Percentiles rank a stretch among this genome's conserved stretches.
Conservation (phyloP, 495 filamentous ascomycete genomes). For the Aspergillus wentii region DNA sequence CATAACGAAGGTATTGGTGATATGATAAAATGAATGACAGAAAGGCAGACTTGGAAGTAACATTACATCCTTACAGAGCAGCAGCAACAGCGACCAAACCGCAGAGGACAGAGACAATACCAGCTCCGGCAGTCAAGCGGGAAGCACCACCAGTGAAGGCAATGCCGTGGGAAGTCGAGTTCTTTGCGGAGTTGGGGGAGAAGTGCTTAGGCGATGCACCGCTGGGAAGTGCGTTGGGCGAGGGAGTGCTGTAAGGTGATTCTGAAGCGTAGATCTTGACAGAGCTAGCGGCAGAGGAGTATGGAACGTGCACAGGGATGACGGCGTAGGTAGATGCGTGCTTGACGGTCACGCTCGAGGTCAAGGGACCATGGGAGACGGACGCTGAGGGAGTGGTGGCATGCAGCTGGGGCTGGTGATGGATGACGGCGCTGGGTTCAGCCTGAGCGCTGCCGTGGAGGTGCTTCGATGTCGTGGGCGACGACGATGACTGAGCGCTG, state of each 20-base stretch:
- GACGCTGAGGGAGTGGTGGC: neutral
- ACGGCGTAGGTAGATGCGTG: conserved; percentile 11
- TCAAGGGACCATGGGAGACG: neutral
- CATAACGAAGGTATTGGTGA: neutral
- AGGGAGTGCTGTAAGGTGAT: conserved; percentile 10
- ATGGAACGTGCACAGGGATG: conserved; percentile 32
- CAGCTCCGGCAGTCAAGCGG: conserved; percentile 18
- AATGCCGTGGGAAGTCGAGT: conserved; percentile 3
- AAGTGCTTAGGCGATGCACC: neutral
- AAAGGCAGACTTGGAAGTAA: no score
- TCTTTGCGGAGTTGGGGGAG: conserved; percentile 11
- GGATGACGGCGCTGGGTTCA: neutral
- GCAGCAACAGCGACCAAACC: conserved; percentile 30
- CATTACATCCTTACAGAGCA: conserved; percentile 23
- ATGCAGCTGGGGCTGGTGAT: neutral
- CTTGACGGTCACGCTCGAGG: conserved; percentile 1
- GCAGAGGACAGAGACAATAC: conserved; percentile 20
- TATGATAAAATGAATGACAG: neutral
- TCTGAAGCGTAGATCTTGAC: conserved; percentile 8
- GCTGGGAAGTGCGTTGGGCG: neutral
- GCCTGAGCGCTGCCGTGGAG: neutral
- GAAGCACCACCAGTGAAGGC: conserved; percentile 25
- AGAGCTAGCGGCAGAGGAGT: conserved; percentile 8
- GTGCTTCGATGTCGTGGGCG: no score
- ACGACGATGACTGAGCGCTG: neutral